Base-by-base conservation (phyloP, 345 rosid species). In the Corymbia maculata region DNA sequence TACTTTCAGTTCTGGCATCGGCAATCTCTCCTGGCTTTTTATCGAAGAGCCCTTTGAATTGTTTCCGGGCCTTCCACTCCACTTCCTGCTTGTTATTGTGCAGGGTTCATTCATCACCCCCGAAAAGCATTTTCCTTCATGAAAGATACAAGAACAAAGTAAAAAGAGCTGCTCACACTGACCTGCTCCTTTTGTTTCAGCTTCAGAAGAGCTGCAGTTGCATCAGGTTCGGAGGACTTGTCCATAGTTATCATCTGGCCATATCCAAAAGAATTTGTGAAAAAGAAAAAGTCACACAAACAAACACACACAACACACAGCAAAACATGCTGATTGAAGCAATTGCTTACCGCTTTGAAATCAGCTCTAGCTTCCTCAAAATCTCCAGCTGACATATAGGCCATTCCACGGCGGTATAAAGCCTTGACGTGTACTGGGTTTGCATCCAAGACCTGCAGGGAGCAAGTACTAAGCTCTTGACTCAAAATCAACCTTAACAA, bases 351-450 rank as follows among this genome's bases (percentile, higher is more conserved):
- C 93, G 85, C 93, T 88, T 93, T 92, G 87, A 94, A 96, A 93
- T 96, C 97, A 22, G 85, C 93, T 90, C 90, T 93, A 92, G 99
- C 98, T 79, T 96, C 98, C 86, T 94, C 97, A 89, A 97, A 98
- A 91, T 96, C 98, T 89, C 96, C 99, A 53, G 92, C 93, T 42
- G 93, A 94, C 95, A 98, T 90, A 90, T 93, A 92, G 88, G 99
- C 99, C 99, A 95, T 97, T 93, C 99, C 99, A 13, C 99, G 98
- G 61, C 97, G 99, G 90, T 95, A 97, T 19, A 98, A 91, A 90
- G 96, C 99, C 92, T 98, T 98, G 75, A 87, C 96, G 86, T 97
- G 96, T 2, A 90, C 95, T 42, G 99, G 99, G 87, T 94, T 96
- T 89, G 96, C 97, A 87, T 98, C 99, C 92, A 96, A 84, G 45